A percentile compares a stretch with the other conserved stretches of the same genome.
These are phyloP conservation scores for Thraustotheca clavata DNA, from an alignment of 352 stramenopile species.

Conservation along the genomic window DNA sequence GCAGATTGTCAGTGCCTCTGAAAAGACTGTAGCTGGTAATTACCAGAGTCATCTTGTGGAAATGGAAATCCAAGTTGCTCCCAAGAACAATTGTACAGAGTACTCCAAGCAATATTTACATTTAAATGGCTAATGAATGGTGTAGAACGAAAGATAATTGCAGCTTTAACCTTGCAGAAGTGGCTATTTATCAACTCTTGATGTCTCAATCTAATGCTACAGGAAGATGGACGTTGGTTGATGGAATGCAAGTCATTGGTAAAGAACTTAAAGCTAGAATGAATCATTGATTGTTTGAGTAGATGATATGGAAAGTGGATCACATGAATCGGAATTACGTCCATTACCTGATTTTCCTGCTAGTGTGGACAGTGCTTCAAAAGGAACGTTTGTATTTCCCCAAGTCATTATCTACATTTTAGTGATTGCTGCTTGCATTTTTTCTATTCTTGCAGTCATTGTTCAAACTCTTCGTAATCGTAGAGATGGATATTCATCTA, in stretches of 20 bases:
- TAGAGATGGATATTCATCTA: neutral
- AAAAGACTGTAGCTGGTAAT: constrained; percentile 9
- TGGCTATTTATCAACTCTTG: constrained; percentile 8
- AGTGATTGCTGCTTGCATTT: constrained; percentile 12
- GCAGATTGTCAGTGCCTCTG: neutral
- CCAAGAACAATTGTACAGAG: neutral
- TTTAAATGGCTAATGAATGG: neutral
- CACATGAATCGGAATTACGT: neutral
- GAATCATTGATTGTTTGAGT: neutral
- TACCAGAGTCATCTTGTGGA: constrained; percentile 16
- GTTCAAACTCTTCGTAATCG: constrained; percentile 7
- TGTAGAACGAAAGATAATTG: neutral
- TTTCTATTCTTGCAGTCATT: constrained; percentile 2
- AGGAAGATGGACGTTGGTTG: constrained; percentile 9
- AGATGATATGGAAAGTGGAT: neutral
- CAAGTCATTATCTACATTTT: constrained; percentile 4
- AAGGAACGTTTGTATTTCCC: neutral
- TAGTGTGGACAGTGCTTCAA: neutral
- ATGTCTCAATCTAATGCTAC: neutral
- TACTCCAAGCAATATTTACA: neutral
- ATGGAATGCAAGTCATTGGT: constrained; percentile 15
- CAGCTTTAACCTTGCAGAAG: constrained; percentile 11
- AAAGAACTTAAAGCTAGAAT: no score
- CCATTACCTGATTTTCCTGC: neutral
- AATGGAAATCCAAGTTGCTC: constrained; percentile 11